phyloP scores from a whole-genome alignment of 2,329 filamentous ascomycete species.

The Aspergillus niger region DNA sequence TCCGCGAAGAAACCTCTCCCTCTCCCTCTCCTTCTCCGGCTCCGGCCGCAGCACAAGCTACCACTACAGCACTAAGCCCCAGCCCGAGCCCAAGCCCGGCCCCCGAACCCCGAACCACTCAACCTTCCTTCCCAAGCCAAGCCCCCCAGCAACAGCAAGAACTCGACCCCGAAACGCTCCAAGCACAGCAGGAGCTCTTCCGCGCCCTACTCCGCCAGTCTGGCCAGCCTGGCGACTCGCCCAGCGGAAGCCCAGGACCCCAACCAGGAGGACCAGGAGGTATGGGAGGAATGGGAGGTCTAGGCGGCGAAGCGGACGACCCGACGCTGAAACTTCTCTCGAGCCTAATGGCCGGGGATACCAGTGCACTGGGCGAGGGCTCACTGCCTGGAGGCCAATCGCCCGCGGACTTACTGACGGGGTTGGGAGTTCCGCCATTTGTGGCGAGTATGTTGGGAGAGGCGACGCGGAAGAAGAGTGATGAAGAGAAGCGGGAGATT shows the following conservation, averaged over 20 bases:
- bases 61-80: conserved; percentile 6
- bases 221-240: conserved; percentile 24
- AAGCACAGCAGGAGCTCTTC: conserved; percentile 40
- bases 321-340: conserved; percentile 42
- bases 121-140: conserved; percentile 3
- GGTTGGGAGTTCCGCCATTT: conserved; percentile 47
- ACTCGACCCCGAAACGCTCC: conserved; percentile 10
- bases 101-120: neutral
- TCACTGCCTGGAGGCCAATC: conserved; percentile 9
- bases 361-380: neutral
- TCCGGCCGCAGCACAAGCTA: conserved; percentile 6
- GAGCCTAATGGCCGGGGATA: conserved; percentile 35
- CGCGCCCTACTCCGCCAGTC: conserved; percentile 43
- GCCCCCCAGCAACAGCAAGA: conserved; percentile 16
- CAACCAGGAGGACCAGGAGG: neutral
- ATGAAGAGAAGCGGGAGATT: conserved; percentile 38
- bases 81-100: neutral
- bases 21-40: conserved; percentile 32
- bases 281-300: neutral
- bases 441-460: conserved; percentile 43
- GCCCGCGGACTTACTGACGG: conserved; percentile 34
- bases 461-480: conserved; percentile 40
- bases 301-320: conserved; percentile 23
- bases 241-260: neutral
- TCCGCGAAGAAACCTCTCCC: conserved; percentile 28